A percentile compares a stretch with the other conserved stretches of the same genome.
phyloP scores from a whole-genome alignment of 257 asterid genomes.

The Solanum microdontum region DNA sequence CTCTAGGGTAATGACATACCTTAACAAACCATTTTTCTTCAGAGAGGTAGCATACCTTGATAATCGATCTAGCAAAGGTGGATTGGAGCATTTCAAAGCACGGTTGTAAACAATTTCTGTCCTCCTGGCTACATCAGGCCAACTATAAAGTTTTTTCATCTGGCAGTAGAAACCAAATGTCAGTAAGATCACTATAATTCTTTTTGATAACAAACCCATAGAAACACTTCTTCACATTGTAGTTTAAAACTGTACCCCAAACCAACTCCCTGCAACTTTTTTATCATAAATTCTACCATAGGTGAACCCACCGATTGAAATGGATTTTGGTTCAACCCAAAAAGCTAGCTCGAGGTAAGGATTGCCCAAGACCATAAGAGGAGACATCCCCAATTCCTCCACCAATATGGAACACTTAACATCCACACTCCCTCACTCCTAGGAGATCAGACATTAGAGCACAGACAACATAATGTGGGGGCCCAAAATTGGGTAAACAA shows the following conservation, averaged over 20 bases:
- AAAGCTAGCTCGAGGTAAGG: neutral
- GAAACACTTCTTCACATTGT: neutral
- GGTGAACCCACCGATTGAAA: neutral
- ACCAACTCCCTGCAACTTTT: neutral
- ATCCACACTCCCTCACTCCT: neutral
- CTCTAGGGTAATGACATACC: neutral
- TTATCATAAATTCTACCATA: neutral
- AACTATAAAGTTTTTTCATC: conserved; percentile 88
- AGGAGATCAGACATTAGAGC: neutral
- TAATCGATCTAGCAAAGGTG: conserved; percentile 59
- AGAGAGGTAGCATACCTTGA: conserved; percentile 41
- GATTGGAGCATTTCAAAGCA: conserved; percentile 67
- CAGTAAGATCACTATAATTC: neutral
- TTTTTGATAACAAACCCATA: neutral
- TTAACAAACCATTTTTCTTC: neutral
- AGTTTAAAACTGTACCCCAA: neutral
- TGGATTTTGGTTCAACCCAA: neutral
- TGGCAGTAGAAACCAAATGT: conserved; percentile 15
- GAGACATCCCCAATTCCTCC: neutral
- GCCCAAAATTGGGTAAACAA: neutral
- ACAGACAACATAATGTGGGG: neutral
- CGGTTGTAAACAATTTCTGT: conserved; percentile 82
- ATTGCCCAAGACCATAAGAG: neutral
- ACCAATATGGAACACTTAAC: neutral
- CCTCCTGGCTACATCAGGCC: conserved; percentile 94